Conservation (phyloP, 2,329 filamentous ascomycete genomes). For the Microsporum ferrugineum region DNA sequence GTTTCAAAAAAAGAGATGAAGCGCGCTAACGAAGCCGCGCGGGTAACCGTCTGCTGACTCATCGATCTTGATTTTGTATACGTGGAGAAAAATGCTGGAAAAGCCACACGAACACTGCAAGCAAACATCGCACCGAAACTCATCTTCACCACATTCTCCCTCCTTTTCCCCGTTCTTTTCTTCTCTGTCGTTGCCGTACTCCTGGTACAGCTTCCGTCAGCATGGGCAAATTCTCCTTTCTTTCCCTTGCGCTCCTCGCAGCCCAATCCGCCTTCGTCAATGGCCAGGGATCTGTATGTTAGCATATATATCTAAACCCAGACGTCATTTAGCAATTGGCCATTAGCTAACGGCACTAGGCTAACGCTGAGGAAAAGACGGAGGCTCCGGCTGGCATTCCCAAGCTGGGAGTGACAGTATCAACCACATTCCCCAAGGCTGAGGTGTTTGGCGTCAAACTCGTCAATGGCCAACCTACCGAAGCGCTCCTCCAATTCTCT, state of each 20-base stretch:
- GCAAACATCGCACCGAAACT: neutral
- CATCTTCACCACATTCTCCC: neutral
- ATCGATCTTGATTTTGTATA: slow-evolving; percentile 7
- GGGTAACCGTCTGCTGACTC: slow-evolving; percentile 6
- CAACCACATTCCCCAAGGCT: slow-evolving; percentile 49
- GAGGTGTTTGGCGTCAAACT: slow-evolving; percentile 93
- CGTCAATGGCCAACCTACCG: slow-evolving; percentile 79
- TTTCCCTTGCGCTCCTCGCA: slow-evolving; percentile 60
- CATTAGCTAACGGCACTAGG: slow-evolving; percentile 20
- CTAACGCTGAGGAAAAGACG: slow-evolving; percentile 52
- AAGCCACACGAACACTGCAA: neutral
- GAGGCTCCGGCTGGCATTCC: slow-evolving; percentile 53
- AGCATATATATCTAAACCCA: slow-evolving; percentile 10
- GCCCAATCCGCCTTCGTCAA: slow-evolving; percentile 55
- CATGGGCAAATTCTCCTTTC: slow-evolving; percentile 66
- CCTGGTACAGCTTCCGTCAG: slow-evolving; percentile 19
- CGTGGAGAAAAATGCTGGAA: slow-evolving; percentile 6
- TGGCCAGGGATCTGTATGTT: slow-evolving; percentile 50
- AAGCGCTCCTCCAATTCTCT: slow-evolving; percentile 66
- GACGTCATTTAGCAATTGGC: neutral
- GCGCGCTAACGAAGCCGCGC: neutral
- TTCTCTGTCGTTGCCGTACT: slow-evolving; percentile 4
- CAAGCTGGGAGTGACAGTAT: slow-evolving; percentile 44
- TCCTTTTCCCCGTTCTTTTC: slow-evolving; percentile 6
- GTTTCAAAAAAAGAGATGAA: slow-evolving; percentile 1